phyloP scores from a whole-genome alignment of 2,329 filamentous ascomycete genomes.

The Chrysoporthe austroafricana region DNA sequence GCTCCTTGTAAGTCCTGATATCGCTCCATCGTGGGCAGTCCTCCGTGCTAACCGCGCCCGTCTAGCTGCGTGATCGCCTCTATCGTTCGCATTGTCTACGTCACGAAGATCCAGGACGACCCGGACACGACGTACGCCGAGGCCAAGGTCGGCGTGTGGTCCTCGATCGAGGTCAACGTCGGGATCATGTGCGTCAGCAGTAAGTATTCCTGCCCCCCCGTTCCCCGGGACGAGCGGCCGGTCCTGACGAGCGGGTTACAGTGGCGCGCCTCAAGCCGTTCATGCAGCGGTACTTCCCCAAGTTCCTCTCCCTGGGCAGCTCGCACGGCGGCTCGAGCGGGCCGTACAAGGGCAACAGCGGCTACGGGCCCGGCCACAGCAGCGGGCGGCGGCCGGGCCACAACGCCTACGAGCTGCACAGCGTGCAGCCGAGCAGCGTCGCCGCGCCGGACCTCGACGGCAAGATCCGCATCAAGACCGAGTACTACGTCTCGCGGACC shows the following conservation, averaged over 20 bases:
- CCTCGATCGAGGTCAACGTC: neutral
- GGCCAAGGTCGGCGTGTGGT: conserved; percentile 2
- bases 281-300: conserved; percentile 1
- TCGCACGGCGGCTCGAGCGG: neutral
- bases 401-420: conserved; percentile 5
- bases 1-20: conserved; percentile 22
- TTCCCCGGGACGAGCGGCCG: no score
- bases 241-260: neutral
- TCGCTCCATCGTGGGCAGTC: neutral
- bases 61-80: neutral
- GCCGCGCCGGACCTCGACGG: neutral
- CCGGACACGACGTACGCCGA: neutral
- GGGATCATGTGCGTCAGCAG: neutral
- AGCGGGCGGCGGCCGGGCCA: neutral
- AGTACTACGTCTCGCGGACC: neutral
- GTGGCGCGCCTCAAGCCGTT: neutral
- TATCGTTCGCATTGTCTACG: neutral
- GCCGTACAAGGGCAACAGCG: neutral
- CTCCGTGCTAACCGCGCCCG: neutral
- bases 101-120: neutral
- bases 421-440: conserved; percentile 6
- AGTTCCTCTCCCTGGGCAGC: neutral
- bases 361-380: neutral
- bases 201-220: neutral
- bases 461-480: conserved; percentile 1